phyloP scores from a whole-genome alignment of 2,329 filamentous ascomycete genomes.

The Chaetothyriales sp. region DNA sequence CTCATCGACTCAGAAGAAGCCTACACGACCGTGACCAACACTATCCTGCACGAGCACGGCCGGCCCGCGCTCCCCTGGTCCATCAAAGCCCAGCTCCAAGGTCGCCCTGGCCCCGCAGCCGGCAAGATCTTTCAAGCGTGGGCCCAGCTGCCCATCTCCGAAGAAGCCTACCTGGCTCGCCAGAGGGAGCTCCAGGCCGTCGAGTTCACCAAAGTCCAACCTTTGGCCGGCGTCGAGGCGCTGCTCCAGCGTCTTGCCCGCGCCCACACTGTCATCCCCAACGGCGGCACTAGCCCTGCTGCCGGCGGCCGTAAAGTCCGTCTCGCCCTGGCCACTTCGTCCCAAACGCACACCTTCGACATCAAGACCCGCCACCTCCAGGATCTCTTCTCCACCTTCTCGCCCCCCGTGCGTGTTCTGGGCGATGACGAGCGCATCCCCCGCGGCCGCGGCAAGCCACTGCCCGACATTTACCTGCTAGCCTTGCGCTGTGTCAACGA shows the following conservation, averaged over 20 bases:
- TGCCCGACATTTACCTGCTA: slow-evolving; percentile 86
- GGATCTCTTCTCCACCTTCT: slow-evolving; percentile 47
- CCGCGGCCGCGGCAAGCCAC: slow-evolving; percentile 74
- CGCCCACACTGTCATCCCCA: slow-evolving; percentile 19
- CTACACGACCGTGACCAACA: slow-evolving; percentile 74
- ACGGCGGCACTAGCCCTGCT: slow-evolving; percentile 20
- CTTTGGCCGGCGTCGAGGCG: slow-evolving; percentile 62
- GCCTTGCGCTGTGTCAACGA: slow-evolving; percentile 76
- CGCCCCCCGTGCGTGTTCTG: slow-evolving; percentile 56
- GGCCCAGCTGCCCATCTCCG: slow-evolving; percentile 68
- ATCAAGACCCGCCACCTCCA: slow-evolving; percentile 55
- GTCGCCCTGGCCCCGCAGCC: slow-evolving; percentile 47
- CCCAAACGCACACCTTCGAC: slow-evolving; percentile 55
- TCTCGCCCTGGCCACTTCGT: slow-evolving; percentile 77
- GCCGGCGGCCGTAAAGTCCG: slow-evolving; percentile 42
- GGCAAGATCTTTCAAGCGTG: slow-evolving; percentile 58
- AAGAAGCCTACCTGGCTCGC: slow-evolving; percentile 51
- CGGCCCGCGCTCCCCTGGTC: slow-evolving; percentile 73
- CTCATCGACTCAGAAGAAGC: slow-evolving; percentile 85
- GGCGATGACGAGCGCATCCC: slow-evolving; percentile 74
- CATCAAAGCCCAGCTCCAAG: slow-evolving; percentile 79
- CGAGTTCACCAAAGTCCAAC: slow-evolving; percentile 60
- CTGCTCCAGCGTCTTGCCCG: slow-evolving; percentile 47
- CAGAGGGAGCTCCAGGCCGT: slow-evolving; percentile 52
- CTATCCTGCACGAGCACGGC: slow-evolving; percentile 61